A percentile compares a stretch with the other conserved stretches of the same genome.
Evolutionary conservation across 495 filamentous ascomycete genomes (phyloP).

Genomic region (Articulospora tetracladia): DNA sequence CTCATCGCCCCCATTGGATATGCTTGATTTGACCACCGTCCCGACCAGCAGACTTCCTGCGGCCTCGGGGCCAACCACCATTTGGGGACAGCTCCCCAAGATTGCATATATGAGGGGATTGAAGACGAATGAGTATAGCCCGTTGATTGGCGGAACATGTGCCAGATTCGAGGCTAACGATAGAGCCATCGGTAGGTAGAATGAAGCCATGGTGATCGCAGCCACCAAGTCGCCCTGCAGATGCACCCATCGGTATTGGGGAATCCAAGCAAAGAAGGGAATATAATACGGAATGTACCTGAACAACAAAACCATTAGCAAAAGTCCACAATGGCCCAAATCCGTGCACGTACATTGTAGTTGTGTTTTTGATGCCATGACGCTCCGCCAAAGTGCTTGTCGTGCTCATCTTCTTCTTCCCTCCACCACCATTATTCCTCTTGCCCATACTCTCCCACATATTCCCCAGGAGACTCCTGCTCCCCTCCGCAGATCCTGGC

Average conservation of each 20-base stretch:
- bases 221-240: constrained; percentile 84
- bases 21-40: constrained; percentile 74
- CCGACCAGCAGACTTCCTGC: constrained; percentile 89
- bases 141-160: constrained; percentile 89
- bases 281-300: constrained; percentile 95
- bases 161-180: constrained; percentile 92
- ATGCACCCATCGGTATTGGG: constrained; percentile 76
- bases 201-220: constrained; percentile 85
- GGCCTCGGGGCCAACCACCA: constrained; percentile 95
- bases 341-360: constrained; percentile 47
- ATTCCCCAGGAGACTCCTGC: constrained; percentile 12
- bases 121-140: constrained; percentile 92
- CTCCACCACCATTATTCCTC: constrained; percentile 25
- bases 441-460: constrained; percentile 11
- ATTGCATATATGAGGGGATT: constrained; percentile 87
- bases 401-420: constrained; percentile 56
- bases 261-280: constrained; percentile 83
- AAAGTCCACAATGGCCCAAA: background rate
- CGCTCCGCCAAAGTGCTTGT: constrained; percentile 58
- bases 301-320: constrained; percentile 18
- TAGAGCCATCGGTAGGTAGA: constrained; percentile 97
- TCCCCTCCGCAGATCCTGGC: constrained; percentile 3
- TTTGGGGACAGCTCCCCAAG: constrained; percentile 82
- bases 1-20: constrained; percentile 70
- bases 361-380: constrained; percentile 54